Base-by-base conservation (phyloP, 306 rosid species). In the Abrus pulchellus region DNA sequence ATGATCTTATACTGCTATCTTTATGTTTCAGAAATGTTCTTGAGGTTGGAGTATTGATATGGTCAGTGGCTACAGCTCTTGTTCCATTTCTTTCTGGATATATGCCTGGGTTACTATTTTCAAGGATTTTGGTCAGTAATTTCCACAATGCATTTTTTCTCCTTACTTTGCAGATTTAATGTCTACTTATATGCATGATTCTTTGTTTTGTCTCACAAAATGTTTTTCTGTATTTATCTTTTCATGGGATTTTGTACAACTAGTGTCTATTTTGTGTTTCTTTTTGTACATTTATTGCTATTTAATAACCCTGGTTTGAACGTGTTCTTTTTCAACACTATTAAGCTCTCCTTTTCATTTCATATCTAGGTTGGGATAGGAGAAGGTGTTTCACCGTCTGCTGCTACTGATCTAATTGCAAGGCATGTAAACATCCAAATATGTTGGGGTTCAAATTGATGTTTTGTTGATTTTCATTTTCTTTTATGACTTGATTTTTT, bases 351-450 rank as follows among this genome's bases (percentile, higher is more conserved):
- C 60, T 70, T 77, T 77, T 69, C 41, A 11, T 85, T 78, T 55
- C 60, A 75, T 78, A 41, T 83, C 33, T 86, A 95, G 99, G 99
- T 95, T 85, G 99, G 99, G 60, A 93, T 95, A 55, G 99, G 99
- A n/a, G 99, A 95, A 89, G 99, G 98, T 9, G 97, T 95, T 86
- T 95, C 99, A 77, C 99, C 99, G n/a, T 91, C 98, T 3, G 96
- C 99, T 64, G 99, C 99, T 79, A 95, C 98, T 14, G 98, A 95
- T 87, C 91, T 95, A 61, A 95, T 95, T 74, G 99, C 98, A 90
- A 95, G 98, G 98, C 93, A 93, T 80, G 98, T 90, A 61, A 83
- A 83, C 54, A 82, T 89, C 66, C 74, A 49, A 43, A 38, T 71
- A 34, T 32, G 62, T 53, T 70, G 55, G 63, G 54, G 68, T 77